phyloP scores from a whole-genome alignment of 768 basidiomycete genomes.

The Hirschioporus abietinus region DNA sequence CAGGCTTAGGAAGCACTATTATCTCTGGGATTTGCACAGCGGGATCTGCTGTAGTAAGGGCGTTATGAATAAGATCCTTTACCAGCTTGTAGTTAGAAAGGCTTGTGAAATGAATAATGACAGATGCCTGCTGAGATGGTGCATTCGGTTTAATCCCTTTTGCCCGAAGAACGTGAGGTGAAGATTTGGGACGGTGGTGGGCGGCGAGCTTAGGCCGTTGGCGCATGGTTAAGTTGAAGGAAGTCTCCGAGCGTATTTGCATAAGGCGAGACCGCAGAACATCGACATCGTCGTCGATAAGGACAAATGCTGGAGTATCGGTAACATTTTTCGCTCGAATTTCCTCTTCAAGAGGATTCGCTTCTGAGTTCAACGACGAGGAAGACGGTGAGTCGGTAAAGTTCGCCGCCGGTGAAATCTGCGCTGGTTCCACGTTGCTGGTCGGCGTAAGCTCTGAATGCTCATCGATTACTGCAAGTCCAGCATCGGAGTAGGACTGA shows the following conservation, averaged over 20 bases:
- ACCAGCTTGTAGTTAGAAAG: slow-evolving; percentile 83
- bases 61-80: slow-evolving; percentile 77
- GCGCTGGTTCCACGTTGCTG: slow-evolving; percentile 2
- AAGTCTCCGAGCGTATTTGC: slow-evolving; percentile 55
- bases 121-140: slow-evolving; percentile 25
- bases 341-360: slow-evolving; percentile 4
- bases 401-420: background rate
- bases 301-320: slow-evolving; percentile 53
- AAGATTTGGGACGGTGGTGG: slow-evolving; percentile 73
- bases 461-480: background rate
- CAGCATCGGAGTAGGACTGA: slow-evolving; percentile 18
- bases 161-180: slow-evolving; percentile 67
- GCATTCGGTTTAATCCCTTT: slow-evolving; percentile 32
- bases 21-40: slow-evolving; percentile 70
- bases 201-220: slow-evolving; percentile 60
- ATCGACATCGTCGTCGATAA: slow-evolving; percentile 89
- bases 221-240: slow-evolving; percentile 27
- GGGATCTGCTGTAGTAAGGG: slow-evolving; percentile 43
- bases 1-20: slow-evolving; percentile 96
- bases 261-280: slow-evolving; percentile 73
- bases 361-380: slow-evolving; percentile 5
- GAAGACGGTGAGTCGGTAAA: background rate
- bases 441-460: slow-evolving; percentile 1
- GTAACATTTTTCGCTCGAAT: background rate
- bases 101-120: slow-evolving; percentile 89